These are phyloP conservation scores for Lycium ferocissimum DNA, from an alignment of 257 asterid genomes.

Conservation along the genomic window DNA sequence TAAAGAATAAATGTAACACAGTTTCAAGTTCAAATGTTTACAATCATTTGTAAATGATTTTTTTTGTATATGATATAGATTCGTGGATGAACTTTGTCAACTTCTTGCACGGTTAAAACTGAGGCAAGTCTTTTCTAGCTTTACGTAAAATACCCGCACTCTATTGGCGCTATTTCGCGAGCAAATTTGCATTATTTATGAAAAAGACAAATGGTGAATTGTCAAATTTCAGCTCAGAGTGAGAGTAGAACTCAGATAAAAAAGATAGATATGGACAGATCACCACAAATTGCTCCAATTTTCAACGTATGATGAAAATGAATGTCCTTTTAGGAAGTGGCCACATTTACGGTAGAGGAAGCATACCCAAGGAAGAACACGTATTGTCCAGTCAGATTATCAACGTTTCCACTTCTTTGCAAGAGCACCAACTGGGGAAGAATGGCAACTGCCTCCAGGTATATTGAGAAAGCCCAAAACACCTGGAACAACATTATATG, in stretches of 20 bases:
- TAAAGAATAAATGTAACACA: constrained; percentile 6
- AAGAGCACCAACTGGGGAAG: constrained; percentile 90
- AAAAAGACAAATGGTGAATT: background rate
- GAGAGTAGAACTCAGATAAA: background rate
- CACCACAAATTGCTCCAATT: background rate
- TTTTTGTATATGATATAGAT: background rate
- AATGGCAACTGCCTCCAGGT: constrained; percentile 81
- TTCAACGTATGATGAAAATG: background rate
- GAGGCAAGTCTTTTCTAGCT: constrained; percentile 2
- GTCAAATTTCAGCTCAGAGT: background rate
- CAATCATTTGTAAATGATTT: background rate
- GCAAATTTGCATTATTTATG: background rate
- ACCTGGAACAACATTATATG: constrained; percentile 50
- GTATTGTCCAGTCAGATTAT: constrained; percentile 93
- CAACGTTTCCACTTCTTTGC: constrained; percentile 99
- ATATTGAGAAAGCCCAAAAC: constrained; percentile 88
- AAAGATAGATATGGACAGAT: background rate
- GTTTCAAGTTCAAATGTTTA: background rate
- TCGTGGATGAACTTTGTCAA: constrained; percentile 11
- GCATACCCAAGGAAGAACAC: constrained; percentile 91
- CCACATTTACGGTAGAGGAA: constrained; percentile 30
- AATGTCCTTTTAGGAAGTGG: background rate
- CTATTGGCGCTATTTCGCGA: background rate
- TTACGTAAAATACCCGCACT: background rate
- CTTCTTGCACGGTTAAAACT: background rate